Percentiles rank a stretch among this genome's conserved stretches.
phyloP scores from a whole-genome alignment of 192 early-diverging fungal genomes.

The Coemansia sp. region DNA sequence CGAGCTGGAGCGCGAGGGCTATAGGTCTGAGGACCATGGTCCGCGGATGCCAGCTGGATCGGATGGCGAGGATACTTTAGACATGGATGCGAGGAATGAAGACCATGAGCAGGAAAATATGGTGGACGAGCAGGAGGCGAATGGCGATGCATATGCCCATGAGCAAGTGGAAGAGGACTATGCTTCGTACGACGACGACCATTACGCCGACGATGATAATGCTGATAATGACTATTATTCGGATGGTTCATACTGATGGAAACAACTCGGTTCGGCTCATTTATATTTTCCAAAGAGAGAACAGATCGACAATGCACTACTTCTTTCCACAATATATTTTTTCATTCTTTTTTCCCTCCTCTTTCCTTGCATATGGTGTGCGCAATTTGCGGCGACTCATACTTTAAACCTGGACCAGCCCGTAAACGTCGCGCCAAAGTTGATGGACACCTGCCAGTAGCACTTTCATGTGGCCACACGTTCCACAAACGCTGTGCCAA shows the following conservation, averaged over 20 bases:
- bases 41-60: not conserved
- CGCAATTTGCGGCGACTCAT: conserved; percentile 16
- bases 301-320: too few species aligned
- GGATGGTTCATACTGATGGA: not conserved
- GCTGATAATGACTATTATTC: not conserved
- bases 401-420: conserved; percentile 7
- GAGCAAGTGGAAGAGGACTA: not conserved
- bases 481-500: conserved; percentile 21
- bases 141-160: not conserved
- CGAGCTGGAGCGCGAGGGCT: not conserved
- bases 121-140: not conserved
- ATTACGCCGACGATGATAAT: not conserved
- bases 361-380: conserved; percentile 1
- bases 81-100: not conserved
- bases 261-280: too few species aligned
- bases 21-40: not conserved
- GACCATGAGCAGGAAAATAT: not conserved
- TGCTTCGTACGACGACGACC: not conserved
- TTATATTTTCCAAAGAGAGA: not conserved
- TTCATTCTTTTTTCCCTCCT: too few species aligned
- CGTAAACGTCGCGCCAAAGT: not conserved
- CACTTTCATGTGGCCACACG: conserved; percentile 22
- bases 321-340: not conserved
- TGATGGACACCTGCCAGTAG: conserved; percentile 1
- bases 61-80: not conserved